These are phyloP conservation scores for Plantago lanceolata DNA, from an alignment of 305 asterid genomes.

Conservation along the genomic window DNA sequence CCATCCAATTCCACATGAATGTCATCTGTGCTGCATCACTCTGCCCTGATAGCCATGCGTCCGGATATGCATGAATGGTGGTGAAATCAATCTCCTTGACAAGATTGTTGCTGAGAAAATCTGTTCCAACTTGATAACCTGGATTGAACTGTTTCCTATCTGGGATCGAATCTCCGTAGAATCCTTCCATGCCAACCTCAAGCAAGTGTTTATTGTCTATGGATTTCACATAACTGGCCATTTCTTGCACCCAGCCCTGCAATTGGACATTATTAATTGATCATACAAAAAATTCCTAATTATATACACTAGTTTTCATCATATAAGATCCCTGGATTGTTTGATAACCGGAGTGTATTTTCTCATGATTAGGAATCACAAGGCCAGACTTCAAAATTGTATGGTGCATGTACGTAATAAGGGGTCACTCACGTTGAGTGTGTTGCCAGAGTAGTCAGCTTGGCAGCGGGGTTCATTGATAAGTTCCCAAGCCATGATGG, in stretches of 20 bases:
- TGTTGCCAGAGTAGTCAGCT: constrained; percentile 1
- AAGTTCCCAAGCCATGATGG: constrained; percentile 1
- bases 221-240: constrained; percentile 48
- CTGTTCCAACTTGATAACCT: constrained; percentile 51
- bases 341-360: no score
- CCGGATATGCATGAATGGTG: constrained; percentile 54
- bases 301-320: no score
- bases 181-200: constrained; percentile 57
- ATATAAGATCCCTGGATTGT: no score
- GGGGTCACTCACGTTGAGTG: constrained; percentile 26
- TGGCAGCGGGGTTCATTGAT: constrained; percentile 1
- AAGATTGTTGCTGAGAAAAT: constrained; percentile 40
- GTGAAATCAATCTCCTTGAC: constrained; percentile 49
- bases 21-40: constrained; percentile 39
- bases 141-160: constrained; percentile 44
- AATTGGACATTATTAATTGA: no score
- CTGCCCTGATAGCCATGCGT: constrained; percentile 36
- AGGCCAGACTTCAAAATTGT: no score
- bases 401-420: neutral
- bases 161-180: constrained; percentile 44
- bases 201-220: constrained; percentile 38
- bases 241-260: constrained; percentile 52
- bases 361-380: neutral
- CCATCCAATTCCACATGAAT: constrained; percentile 43
- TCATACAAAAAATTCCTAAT: no score